phyloP scores from a whole-genome alignment of 768 basidiomycete species.

The Flagelloscypha sp. region DNA sequence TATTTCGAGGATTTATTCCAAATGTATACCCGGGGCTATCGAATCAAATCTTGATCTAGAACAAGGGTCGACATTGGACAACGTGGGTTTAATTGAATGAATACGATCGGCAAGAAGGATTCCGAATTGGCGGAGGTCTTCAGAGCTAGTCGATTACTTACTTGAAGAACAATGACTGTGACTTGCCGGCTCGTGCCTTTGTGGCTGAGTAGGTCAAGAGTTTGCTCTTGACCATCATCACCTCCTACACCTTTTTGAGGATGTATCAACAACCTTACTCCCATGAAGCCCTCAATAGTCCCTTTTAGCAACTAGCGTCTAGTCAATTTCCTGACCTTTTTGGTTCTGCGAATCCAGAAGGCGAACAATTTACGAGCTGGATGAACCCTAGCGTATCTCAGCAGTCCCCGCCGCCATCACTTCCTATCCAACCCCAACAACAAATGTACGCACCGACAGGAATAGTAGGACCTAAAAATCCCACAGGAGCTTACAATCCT shows the following conservation, averaged over 20 bases:
- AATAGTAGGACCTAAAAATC: slow-evolving; percentile 25
- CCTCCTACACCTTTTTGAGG: background rate
- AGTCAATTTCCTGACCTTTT: slow-evolving; percentile 59
- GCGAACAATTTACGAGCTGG: slow-evolving; percentile 34
- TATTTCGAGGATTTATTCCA: too few species aligned
- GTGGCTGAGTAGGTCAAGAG: too few species aligned
- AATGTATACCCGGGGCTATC: too few species aligned
- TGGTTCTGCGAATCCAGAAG: slow-evolving; percentile 12
- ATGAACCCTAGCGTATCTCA: slow-evolving; percentile 16
- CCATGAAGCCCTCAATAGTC: slow-evolving; percentile 16
- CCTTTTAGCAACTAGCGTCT: slow-evolving; percentile 5
- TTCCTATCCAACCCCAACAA: slow-evolving; percentile 27
- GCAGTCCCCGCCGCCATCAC: slow-evolving; percentile 15
- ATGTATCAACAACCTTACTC: background rate
- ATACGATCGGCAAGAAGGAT: too few species aligned
- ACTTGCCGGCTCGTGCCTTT: too few species aligned
- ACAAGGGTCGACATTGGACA: too few species aligned
- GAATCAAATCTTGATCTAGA: too few species aligned
- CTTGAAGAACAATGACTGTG: too few species aligned
- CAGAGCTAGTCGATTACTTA: too few species aligned
- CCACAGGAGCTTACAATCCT: too few species aligned
- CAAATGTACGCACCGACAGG: slow-evolving; percentile 28
- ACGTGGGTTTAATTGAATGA: too few species aligned
- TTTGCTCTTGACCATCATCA: background rate
- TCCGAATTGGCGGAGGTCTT: too few species aligned